Evolutionary conservation across 306 rosid species (phyloP).

Genomic region (Vigna angularis): DNA sequence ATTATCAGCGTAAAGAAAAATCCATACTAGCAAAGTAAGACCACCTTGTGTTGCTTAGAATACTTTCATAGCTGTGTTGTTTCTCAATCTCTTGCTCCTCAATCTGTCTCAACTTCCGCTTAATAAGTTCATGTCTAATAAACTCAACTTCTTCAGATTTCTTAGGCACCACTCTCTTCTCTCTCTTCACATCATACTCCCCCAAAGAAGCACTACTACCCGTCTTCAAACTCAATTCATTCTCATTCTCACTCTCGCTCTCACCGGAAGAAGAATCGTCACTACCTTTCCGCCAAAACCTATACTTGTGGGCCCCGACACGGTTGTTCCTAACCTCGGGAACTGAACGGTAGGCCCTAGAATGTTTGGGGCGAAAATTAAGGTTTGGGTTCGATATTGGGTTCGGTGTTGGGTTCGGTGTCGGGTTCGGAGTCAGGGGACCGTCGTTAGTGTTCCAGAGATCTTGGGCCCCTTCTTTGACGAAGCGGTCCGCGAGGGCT

Average conservation of each 20-base stretch:
- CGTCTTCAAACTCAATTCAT: conserved; percentile 44
- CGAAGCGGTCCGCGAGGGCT: conserved; percentile 81
- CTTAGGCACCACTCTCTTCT: conserved; percentile 63
- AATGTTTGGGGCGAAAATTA: conserved; percentile 43
- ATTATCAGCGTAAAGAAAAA: background rate
- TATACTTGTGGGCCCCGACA: conserved; percentile 33
- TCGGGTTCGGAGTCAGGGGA: conserved; percentile 45
- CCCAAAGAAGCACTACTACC: conserved; percentile 87
- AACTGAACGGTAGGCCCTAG: conserved; percentile 59
- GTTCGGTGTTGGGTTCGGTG: background rate
- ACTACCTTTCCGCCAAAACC: conserved; percentile 52
- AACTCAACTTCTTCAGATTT: conserved; percentile 62
- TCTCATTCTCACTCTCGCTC: conserved; percentile 22
- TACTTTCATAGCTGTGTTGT: conserved; percentile 44
- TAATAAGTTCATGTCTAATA: conserved; percentile 64
- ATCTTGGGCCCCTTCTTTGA: conserved; percentile 79
- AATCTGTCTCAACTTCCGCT: conserved; percentile 56
- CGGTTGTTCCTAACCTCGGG: conserved; percentile 35
- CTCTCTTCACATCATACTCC: conserved; percentile 70
- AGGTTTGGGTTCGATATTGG: background rate
- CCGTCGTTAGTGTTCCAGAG: conserved; percentile 86
- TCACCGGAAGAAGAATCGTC: conserved; percentile 50
- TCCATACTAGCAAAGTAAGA: conserved; percentile 10
- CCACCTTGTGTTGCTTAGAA: conserved; percentile 76
- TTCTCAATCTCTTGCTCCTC: conserved; percentile 44